Base-by-base conservation (phyloP, 2,329 filamentous ascomycete species). In the Plectosphaerella cucumerina region DNA sequence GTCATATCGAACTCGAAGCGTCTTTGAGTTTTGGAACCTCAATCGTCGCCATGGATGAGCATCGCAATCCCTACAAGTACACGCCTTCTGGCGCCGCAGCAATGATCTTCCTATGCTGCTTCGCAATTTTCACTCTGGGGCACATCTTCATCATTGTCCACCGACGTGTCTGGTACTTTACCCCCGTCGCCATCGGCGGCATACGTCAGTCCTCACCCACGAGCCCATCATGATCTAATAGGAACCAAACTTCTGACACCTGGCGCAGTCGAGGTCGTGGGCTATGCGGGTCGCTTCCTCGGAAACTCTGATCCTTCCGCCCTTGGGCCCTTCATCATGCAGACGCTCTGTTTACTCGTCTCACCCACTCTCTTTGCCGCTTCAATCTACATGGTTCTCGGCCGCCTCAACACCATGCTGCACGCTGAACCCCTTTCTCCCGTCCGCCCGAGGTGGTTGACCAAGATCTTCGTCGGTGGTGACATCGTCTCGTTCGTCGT, bases 301-400 rank as follows among this genome's bases (percentile, higher is more conserved):
- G 26, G 21, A 9, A 26, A 26, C 6, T 31, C 18, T 5, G 44
- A 42, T 17, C 23, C 39, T 17, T 43, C 37, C 37, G 44, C 48
- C 17, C 23, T 44, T 44, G 39, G 33, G 42, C 48, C 46, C 1
- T 73, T 65, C 60, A 62, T 64, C 0, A 60, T 69, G 1, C 70
- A 73, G 50, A 61, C 64, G 26, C 62, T 72, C 50, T 37, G 56
- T 10, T 22, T 58, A 4, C 55, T 58, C 17, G 59, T 73, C 11
- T 66, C 69, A 0, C 70, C 72, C 0, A 64, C 69, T 0, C 60
- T 76, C 5, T 66, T 72, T 44, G 68, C 72, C 9, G 67, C 68
- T 0, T 63, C 63, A 0, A 58, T 71, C 14, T 70, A 72, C 57
- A 72, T 71, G 68, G 52, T 65, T 15, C 67, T 74, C 1, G 68